Conservation (phyloP, 371 early-diverging fungal genomes). For the Mortierella sp. region DNA sequence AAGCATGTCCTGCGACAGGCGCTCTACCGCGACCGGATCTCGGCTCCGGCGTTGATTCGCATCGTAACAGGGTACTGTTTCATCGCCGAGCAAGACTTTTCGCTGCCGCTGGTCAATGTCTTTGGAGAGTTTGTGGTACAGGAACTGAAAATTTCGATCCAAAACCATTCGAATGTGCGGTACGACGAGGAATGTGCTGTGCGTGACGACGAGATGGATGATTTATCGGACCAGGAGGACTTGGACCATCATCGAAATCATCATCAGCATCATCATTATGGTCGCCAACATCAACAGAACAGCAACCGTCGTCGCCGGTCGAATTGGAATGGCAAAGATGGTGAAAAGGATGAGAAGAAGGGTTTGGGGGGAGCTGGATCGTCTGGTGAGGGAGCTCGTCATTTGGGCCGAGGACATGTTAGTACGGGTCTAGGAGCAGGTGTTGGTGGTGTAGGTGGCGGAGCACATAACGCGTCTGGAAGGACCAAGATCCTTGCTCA, state of each 20-base stretch:
- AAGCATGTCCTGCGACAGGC: conserved; percentile 48
- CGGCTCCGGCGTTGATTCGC: conserved; percentile 40
- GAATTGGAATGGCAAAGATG: conserved; percentile 8
- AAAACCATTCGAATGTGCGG: conserved; percentile 17
- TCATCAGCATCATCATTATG: background rate
- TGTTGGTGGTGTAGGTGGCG: conserved; percentile 2
- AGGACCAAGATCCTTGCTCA: conserved; percentile 48
- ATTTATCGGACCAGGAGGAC: background rate
- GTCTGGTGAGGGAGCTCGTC: background rate
- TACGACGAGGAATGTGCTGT: conserved; percentile 16
- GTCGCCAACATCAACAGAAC: background rate
- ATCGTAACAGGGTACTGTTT: conserved; percentile 48
- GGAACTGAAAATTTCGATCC: conserved; percentile 41
- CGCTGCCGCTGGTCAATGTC: conserved; percentile 36
- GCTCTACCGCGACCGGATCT: conserved; percentile 45
- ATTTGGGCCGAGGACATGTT: conserved; percentile 17
- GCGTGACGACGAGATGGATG: conserved; percentile 7
- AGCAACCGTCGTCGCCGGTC: background rate
- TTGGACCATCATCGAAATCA: background rate
- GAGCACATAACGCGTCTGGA: background rate
- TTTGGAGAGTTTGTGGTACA: conserved; percentile 57
- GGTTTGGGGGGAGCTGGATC: background rate
- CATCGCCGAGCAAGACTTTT: conserved; percentile 50
- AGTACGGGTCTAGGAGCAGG: conserved; percentile 16
- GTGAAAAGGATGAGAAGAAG: conserved; percentile 7